A percentile compares a stretch with the other conserved stretches of the same genome.
These are phyloP conservation scores for Solioccasus polychromus DNA, from an alignment of 768 basidiomycete species.

Conservation along the genomic window DNA sequence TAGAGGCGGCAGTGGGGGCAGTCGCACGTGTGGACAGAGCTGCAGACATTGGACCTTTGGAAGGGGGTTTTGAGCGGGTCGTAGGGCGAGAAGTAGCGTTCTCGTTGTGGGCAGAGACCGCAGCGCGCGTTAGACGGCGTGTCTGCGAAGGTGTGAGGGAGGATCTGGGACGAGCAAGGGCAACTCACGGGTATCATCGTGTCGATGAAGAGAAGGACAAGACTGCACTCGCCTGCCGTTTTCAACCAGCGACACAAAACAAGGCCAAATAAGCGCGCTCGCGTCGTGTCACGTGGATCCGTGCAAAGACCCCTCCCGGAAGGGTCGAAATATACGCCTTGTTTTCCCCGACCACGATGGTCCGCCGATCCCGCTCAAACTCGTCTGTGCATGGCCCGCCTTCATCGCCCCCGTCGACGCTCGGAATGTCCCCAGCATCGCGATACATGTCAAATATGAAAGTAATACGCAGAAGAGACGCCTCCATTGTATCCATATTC, in stretches of 20 bases:
- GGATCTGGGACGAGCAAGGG: neutral
- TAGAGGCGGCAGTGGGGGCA: slow-evolving; percentile 39
- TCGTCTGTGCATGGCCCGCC: slow-evolving; percentile 18
- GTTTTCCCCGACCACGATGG: neutral
- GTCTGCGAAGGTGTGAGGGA: slow-evolving; percentile 38
- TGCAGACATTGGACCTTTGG: slow-evolving; percentile 36
- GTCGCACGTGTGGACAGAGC: slow-evolving; percentile 38
- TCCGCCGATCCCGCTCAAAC: slow-evolving; percentile 29
- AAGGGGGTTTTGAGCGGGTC: slow-evolving; percentile 59
- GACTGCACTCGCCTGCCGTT: slow-evolving; percentile 29
- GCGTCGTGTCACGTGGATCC: slow-evolving; percentile 35
- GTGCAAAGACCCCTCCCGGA: slow-evolving; percentile 12
- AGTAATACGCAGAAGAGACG: slow-evolving; percentile 74
- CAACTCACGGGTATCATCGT: slow-evolving; percentile 44
- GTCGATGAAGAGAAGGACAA: slow-evolving; percentile 32
- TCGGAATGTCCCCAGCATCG: slow-evolving; percentile 62
- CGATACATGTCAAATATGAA: slow-evolving; percentile 78
- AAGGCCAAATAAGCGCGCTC: slow-evolving; percentile 36
- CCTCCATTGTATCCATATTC: slow-evolving; percentile 75
- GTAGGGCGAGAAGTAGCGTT: slow-evolving; percentile 65
- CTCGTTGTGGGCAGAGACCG: slow-evolving; percentile 57
- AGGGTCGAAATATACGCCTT: slow-evolving; percentile 13
- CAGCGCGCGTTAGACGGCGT: slow-evolving; percentile 60
- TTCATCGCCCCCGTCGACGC: slow-evolving; percentile 6
- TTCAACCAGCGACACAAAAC: slow-evolving; percentile 37